phyloP scores from a whole-genome alignment of 176 grass and related monocot species.

The Saccharum officinarum region DNA sequence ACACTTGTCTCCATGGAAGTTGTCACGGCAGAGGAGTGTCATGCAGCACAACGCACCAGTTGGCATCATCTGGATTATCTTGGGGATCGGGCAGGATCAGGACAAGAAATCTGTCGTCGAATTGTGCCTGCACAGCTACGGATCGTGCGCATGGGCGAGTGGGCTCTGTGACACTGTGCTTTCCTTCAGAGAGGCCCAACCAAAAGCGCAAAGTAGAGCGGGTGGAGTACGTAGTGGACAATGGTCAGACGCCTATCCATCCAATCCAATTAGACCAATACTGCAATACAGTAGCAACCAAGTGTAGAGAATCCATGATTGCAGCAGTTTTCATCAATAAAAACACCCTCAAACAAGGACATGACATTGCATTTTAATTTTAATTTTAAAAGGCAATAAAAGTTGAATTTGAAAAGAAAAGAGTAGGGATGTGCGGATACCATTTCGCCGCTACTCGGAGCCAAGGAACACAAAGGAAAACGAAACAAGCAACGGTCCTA shows the following conservation, averaged over 20 bases:
- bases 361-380: neutral
- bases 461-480: neutral
- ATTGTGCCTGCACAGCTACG: neutral
- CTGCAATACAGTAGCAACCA: neutral
- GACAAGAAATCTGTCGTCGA: neutral
- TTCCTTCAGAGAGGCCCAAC: neutral
- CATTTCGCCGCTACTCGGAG: neutral
- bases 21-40: neutral
- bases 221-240: neutral
- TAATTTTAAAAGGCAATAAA: neutral
- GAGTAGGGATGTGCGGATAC: neutral
- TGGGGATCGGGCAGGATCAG: neutral
- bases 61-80: neutral
- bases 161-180: neutral
- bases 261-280: neutral
- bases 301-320: neutral
- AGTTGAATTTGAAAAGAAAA: neutral
- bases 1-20: neutral
- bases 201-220: neutral
- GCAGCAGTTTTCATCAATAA: neutral
- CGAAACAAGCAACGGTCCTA: neutral
- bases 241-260: neutral
- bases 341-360: neutral
- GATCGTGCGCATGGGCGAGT: too few relatives aligned
- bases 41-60: neutral